A percentile compares a stretch with the other conserved stretches of the same genome.
These are phyloP conservation scores for Pseudogymnoascus sp. DNA, from an alignment of 2,329 filamentous ascomycete genomes.

Conservation along the genomic window DNA sequence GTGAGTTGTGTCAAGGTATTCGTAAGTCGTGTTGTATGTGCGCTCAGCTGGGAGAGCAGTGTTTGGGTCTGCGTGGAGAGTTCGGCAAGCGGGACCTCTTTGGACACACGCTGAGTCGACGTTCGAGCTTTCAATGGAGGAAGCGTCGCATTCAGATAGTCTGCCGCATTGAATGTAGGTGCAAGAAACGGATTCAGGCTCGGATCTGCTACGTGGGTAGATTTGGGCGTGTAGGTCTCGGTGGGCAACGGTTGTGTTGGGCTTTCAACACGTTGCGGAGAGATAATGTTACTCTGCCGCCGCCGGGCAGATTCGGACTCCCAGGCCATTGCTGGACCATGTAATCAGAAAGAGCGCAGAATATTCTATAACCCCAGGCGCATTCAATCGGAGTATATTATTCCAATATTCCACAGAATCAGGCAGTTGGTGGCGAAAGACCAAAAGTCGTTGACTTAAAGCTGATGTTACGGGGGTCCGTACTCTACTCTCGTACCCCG, in stretches of 20 bases:
- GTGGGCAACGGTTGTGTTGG: slow-evolving; percentile 13
- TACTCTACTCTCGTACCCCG: neutral
- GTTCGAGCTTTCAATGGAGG: slow-evolving; percentile 49
- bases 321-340: slow-evolving; percentile 12
- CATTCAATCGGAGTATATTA: neutral
- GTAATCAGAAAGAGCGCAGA: neutral
- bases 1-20: slow-evolving; percentile 79
- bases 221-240: slow-evolving; percentile 27
- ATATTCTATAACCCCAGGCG: neutral
- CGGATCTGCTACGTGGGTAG: slow-evolving; percentile 60
- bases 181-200: slow-evolving; percentile 67
- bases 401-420: neutral
- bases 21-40: slow-evolving; percentile 77
- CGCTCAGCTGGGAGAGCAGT: slow-evolving; percentile 78
- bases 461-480: neutral
- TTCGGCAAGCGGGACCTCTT: slow-evolving; percentile 54
- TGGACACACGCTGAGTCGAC: slow-evolving; percentile 27
- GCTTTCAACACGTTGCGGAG: slow-evolving; percentile 11
- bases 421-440: neutral
- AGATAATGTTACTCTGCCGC: slow-evolving; percentile 21
- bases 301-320: slow-evolving; percentile 23
- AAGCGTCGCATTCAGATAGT: slow-evolving; percentile 74
- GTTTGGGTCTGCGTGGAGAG: slow-evolving; percentile 74
- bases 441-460: slow-evolving; percentile 5
- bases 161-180: slow-evolving; percentile 70